Conservation (phyloP, 768 basidiomycete genomes). For the Zangia roseola region DNA sequence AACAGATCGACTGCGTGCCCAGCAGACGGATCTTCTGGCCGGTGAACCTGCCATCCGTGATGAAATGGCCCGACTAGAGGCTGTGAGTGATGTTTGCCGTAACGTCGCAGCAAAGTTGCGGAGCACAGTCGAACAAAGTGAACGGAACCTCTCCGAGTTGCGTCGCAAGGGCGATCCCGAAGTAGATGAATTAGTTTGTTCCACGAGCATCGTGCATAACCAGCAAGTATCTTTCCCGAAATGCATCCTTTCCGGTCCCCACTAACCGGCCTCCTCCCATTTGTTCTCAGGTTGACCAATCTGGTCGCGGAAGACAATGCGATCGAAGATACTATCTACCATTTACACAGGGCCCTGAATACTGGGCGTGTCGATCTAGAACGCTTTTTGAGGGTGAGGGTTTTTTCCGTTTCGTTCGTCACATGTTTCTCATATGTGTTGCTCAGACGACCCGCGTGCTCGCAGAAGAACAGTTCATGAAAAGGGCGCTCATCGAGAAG, state of each 20-base stretch:
- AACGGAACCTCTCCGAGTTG: conserved; percentile 74
- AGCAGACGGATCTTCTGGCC: conserved; percentile 80
- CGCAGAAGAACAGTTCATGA: conserved; percentile 96
- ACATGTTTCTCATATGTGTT: conserved; percentile 17
- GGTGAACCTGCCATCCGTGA: conserved; percentile 94
- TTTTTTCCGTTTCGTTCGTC: conserved; percentile 22
- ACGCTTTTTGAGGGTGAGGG: conserved; percentile 81
- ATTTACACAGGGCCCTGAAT: conserved; percentile 91
- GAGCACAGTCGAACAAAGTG: conserved; percentile 61
- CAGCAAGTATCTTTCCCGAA: conserved; percentile 53
- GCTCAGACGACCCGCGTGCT: conserved; percentile 76
- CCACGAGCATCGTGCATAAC: conserved; percentile 93
- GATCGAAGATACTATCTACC: conserved; percentile 97
- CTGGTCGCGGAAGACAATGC: conserved; percentile 99
- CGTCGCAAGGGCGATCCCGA: conserved; percentile 84
- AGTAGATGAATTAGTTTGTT: conserved; percentile 95
- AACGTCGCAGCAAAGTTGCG: conserved; percentile 69
- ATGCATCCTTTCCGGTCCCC: not conserved
- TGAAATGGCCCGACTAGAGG: conserved; percentile 93
- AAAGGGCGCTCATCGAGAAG: conserved; percentile 91
- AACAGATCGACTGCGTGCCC: conserved; percentile 72
- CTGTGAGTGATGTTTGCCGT: conserved; percentile 88
- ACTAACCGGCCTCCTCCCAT: conserved; percentile 16
- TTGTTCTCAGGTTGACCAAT: conserved; percentile 72
- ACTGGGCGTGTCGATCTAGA: conserved; percentile 91